phyloP scores from a whole-genome alignment of 257 asterid genomes.

The Ilex asprella region DNA sequence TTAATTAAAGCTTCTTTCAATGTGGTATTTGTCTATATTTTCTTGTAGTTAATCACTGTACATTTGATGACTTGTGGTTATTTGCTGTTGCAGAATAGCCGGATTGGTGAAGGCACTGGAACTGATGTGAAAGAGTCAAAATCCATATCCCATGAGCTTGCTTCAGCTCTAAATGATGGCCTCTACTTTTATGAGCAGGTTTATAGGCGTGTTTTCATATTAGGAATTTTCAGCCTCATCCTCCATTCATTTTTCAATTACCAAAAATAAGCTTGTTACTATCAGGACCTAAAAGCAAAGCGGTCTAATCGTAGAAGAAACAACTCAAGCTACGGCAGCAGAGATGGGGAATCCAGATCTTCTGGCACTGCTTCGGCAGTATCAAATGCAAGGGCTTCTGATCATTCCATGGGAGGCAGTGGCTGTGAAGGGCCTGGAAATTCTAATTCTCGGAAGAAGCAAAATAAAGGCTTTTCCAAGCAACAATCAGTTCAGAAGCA shows the following conservation, averaged over 20 bases:
- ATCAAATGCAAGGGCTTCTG: slow-evolving; percentile 33
- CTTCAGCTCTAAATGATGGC: slow-evolving; percentile 81
- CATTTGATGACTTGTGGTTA: slow-evolving; percentile 10
- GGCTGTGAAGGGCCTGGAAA: slow-evolving; percentile 37
- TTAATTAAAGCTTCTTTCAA: too few species aligned
- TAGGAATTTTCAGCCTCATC: background rate
- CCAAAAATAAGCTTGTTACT: slow-evolving; percentile 9
- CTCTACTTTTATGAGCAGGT: slow-evolving; percentile 96
- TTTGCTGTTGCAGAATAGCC: slow-evolving; percentile 44
- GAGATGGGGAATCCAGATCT: slow-evolving; percentile 43
- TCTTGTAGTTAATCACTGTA: background rate
- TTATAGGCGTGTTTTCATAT: slow-evolving; percentile 12
- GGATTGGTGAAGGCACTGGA: slow-evolving; percentile 32
- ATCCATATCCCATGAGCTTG: slow-evolving; percentile 67
- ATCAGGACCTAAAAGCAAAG: slow-evolving; percentile 69
- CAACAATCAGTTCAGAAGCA: slow-evolving; percentile 52
- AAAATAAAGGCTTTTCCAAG: slow-evolving; percentile 48
- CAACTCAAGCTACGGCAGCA: slow-evolving; percentile 31
- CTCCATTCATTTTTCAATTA: background rate
- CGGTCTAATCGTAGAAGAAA: slow-evolving; percentile 32
- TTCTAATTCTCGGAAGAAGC: slow-evolving; percentile 53
- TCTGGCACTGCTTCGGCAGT: slow-evolving; percentile 27
- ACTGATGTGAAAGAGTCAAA: slow-evolving; percentile 33
- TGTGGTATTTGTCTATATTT: too few species aligned
- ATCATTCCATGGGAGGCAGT: slow-evolving; percentile 45